phyloP scores from a whole-genome alignment of 2,329 filamentous ascomycete genomes.

The Trichoderma semiorbis region DNA sequence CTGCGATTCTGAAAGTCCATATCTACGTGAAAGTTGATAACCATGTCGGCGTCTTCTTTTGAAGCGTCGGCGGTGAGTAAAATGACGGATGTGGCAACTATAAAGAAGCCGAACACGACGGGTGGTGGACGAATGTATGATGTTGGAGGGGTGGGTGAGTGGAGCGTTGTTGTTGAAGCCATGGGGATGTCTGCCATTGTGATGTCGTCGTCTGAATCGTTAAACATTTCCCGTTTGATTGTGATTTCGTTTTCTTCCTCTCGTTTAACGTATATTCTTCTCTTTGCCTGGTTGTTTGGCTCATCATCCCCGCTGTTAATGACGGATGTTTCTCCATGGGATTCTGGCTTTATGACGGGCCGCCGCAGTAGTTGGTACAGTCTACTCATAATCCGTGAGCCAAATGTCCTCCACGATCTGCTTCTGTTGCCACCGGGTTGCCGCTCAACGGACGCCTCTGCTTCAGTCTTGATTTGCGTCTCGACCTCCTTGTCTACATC shows the following conservation, averaged over 20 bases:
- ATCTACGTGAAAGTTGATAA: constrained; percentile 43
- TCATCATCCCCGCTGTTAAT: not conserved
- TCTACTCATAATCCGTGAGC: not conserved
- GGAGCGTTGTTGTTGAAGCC: not conserved
- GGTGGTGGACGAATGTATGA: constrained; percentile 34
- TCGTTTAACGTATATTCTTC: not conserved
- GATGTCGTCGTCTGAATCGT: constrained; percentile 9
- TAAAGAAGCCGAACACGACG: constrained; percentile 43
- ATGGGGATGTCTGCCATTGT: constrained; percentile 11
- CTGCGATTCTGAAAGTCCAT: constrained; percentile 37
- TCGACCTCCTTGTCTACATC: constrained; percentile 27
- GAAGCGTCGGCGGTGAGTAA: constrained; percentile 40
- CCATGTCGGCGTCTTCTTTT: constrained; percentile 31
- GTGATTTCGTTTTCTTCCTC: not conserved
- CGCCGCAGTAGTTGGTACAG: constrained; percentile 4
- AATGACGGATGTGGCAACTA: constrained; percentile 39
- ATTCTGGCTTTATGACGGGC: not conserved
- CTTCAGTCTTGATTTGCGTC: not conserved
- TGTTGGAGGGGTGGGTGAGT: not conserved
- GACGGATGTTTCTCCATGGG: not conserved
- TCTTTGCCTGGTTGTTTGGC: not conserved
- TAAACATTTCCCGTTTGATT: constrained; percentile 3
- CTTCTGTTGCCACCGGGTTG: not conserved
- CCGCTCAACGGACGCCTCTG: not conserved
- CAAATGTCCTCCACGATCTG: not conserved